Evolutionary conservation across 345 rosid genomes (phyloP).

Genomic region (Mallotus nudiflorus): DNA sequence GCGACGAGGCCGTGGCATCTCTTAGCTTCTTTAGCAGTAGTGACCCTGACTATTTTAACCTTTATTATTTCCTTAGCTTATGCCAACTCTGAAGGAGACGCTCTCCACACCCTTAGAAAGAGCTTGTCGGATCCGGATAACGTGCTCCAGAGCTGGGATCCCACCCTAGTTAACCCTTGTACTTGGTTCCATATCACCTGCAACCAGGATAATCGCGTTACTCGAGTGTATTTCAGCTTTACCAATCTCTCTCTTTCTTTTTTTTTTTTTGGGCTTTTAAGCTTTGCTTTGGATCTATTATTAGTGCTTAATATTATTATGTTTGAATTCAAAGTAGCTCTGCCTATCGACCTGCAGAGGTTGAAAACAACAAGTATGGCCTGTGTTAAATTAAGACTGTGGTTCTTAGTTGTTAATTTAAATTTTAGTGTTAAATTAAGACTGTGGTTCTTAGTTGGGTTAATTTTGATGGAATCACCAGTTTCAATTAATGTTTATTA

Average conservation of each 20-base stretch:
- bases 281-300: not conserved
- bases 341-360: no score
- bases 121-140: constrained; percentile 79
- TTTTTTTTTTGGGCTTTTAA: not conserved
- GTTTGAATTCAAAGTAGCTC: not conserved
- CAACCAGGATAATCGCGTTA: constrained; percentile 83
- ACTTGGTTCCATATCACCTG: constrained; percentile 99
- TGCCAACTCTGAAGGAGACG: constrained; percentile 89
- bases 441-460: not conserved
- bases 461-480: not conserved
- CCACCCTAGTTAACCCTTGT: constrained; percentile 90
- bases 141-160: constrained; percentile 99
- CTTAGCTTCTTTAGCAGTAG: constrained; percentile 29
- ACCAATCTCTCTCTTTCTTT: not conserved
- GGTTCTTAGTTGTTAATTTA: no score
- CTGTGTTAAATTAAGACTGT: no score
- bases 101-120: constrained; percentile 65
- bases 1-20: constrained; percentile 37
- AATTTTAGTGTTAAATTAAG: no score
- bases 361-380: no score
- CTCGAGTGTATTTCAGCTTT: constrained; percentile 60
- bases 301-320: not conserved
- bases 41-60: constrained; percentile 13
- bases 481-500: not conserved
- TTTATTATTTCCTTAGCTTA: constrained; percentile 30